Evolutionary conservation across 179 eudicot species (phyloP), one percentile per base, ranked within the genome.

Genomic region (Heliamphora pulchella): DNA sequence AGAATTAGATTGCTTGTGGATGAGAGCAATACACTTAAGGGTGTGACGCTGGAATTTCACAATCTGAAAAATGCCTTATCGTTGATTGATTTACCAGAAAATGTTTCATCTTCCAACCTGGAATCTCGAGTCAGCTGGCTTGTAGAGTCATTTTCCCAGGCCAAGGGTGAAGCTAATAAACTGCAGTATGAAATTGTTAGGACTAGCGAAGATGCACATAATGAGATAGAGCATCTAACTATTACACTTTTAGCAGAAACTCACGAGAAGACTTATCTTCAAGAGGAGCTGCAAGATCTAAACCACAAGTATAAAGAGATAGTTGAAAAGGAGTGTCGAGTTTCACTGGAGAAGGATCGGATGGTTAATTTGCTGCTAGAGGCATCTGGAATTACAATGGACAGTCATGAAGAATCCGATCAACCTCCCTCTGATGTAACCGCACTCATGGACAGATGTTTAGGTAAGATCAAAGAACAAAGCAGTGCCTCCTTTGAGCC

Each of bases 111-210:
- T 78, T 85, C 91, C 63, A 89, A 87, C 82, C 78, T 91, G 71
- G 97, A 91, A 82, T 87, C 91, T 73, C 90, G 86, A 67, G 82
- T 90, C 74, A 84, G 80, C 80, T 93, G 95, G 95, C 92, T 95
- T 47, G 82, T 83, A 79, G 86, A 94, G 77, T 92, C 95, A 76
- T 90, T 80, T 82, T 81, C 81, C 53, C 78, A 83, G 76, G 86
- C 91, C 50, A 90, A 91, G 66, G 80, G 79, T 75, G 97, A 93
- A 83, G 78, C 86, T 58, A 59, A 59, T 62, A 81, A 66, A 50
- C 82, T 92, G 86, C 90, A 92, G 78, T 83, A 88, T 82, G 91
- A 88, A 81, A 79, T 90, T 79, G 66, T 57, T 74, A 83, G 80
- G 77, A 80, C 82, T 80, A 81, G 75, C 72, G 88, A 89, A 81